Percentiles rank a stretch among this genome's conserved stretches.
These are phyloP conservation scores for Neonectria faginata DNA, from an alignment of 2,329 filamentous ascomycete genomes.

Conservation along the genomic window DNA sequence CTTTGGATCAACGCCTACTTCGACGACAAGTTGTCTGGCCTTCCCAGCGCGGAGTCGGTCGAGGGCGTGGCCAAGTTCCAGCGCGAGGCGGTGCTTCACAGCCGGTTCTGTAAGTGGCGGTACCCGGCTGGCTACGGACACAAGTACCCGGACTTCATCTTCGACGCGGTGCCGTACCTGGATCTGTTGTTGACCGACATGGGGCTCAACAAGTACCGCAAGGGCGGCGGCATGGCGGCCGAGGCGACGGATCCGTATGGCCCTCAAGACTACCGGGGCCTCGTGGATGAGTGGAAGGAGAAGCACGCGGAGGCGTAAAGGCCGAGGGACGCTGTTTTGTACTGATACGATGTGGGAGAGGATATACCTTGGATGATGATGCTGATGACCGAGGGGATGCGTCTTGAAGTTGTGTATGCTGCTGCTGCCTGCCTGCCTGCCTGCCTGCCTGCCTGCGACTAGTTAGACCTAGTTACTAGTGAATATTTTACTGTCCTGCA, in stretches of 20 bases:
- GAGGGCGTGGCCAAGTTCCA: constrained; percentile 56
- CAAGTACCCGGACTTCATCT: constrained; percentile 76
- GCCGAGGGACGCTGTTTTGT: background rate
- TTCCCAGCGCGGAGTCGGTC: constrained; percentile 34
- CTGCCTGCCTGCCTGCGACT: background rate
- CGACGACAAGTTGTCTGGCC: constrained; percentile 42
- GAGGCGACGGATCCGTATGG: constrained; percentile 70
- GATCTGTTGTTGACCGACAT: constrained; percentile 76
- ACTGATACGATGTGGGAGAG: background rate
- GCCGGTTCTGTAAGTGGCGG: constrained; percentile 76
- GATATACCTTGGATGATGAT: background rate
- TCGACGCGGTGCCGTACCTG: constrained; percentile 80
- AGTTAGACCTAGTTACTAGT: background rate
- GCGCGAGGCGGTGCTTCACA: constrained; percentile 71
- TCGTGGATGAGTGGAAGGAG: constrained; percentile 65
- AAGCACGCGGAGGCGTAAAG: constrained; percentile 25
- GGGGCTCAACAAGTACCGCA: constrained; percentile 67
- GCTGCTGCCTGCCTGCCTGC: background rate
- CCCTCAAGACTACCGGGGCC: constrained; percentile 66
- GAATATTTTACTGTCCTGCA: background rate
- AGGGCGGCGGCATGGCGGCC: constrained; percentile 62
- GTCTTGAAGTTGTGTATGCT: background rate
- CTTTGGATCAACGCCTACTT: constrained; percentile 77
- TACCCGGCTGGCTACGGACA: constrained; percentile 75
- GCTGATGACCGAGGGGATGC: background rate